phyloP scores from a whole-genome alignment of 192 early-diverging fungal species.

The Linnemannia hyalina region DNA sequence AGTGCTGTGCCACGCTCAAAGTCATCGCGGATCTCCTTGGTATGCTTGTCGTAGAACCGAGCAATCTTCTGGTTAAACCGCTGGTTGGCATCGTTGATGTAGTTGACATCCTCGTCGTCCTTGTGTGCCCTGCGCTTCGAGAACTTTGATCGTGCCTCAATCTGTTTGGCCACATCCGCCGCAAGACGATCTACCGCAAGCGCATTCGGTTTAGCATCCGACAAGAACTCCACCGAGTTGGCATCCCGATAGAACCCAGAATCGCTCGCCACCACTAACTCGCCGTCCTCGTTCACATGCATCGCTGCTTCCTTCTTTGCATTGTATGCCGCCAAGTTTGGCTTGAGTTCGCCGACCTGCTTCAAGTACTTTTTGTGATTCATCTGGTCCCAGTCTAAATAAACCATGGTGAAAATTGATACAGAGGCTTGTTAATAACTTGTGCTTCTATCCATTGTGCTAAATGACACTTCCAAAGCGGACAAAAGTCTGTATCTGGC shows the following conservation, averaged over 20 bases:
- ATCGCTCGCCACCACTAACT: constrained; percentile 51
- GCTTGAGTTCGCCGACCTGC: constrained; percentile 84
- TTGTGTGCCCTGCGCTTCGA: constrained; percentile 76
- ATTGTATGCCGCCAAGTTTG: constrained; percentile 82
- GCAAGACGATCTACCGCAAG: constrained; percentile 80
- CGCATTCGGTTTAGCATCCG: constrained; percentile 69
- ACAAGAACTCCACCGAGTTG: constrained; percentile 76
- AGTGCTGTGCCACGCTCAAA: constrained; percentile 87
- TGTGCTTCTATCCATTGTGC: too few species aligned
- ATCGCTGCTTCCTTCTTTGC: constrained; percentile 70
- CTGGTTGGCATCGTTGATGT: constrained; percentile 97
- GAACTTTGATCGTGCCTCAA: constrained; percentile 70
- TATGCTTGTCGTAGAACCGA: constrained; percentile 95
- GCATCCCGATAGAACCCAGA: constrained; percentile 74
- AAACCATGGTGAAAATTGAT: neutral
- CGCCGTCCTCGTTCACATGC: constrained; percentile 55
- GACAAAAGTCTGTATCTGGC: neutral
- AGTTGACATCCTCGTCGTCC: constrained; percentile 91
- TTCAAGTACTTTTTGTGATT: constrained; percentile 91
- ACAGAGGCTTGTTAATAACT: neutral
- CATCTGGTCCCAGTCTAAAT: constrained; percentile 82
- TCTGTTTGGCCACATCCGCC: constrained; percentile 81
- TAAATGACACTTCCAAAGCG: too few species aligned
- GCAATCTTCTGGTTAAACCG: constrained; percentile 97
- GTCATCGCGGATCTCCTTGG: constrained; percentile 91